A percentile compares a stretch with the other conserved stretches of the same genome.
Conservation (phyloP, 306 rosid species). For the Vigna angularis region DNA sequence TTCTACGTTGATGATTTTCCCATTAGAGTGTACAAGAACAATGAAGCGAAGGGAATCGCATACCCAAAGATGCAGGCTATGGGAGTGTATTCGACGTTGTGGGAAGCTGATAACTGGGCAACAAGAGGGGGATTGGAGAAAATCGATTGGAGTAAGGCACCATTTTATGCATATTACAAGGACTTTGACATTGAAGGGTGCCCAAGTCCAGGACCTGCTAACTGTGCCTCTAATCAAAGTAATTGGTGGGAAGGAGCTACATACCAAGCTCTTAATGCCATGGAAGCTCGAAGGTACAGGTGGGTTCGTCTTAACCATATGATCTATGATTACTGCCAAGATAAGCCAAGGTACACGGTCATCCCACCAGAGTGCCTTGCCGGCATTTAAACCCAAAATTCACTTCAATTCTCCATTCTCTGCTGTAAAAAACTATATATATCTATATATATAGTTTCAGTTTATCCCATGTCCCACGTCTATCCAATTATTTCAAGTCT, state of each 20-base stretch:
- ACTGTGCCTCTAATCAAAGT: constrained; percentile 63
- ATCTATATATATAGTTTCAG: background rate
- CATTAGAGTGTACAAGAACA: constrained; percentile 86
- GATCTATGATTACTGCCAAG: constrained; percentile 86
- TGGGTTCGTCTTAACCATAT: constrained; percentile 95
- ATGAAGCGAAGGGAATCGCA: constrained; percentile 74
- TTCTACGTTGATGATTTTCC: constrained; percentile 80
- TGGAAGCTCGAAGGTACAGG: constrained; percentile 62
- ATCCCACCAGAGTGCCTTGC: constrained; percentile 79
- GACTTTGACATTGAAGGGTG: constrained; percentile 97
- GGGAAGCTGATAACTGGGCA: constrained; percentile 99
- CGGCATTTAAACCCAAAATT: constrained; percentile 50
- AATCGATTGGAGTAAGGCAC: constrained; percentile 92
- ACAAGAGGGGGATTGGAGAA: constrained; percentile 96
- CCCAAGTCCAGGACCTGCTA: constrained; percentile 67
- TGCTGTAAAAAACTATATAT: background rate
- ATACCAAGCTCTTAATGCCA: constrained; percentile 65
- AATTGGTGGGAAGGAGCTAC: constrained; percentile 92
- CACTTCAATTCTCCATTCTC: background rate
- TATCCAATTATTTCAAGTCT: background rate
- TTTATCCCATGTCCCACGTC: background rate
- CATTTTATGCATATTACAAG: constrained; percentile 80
- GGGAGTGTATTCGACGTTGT: constrained; percentile 88
- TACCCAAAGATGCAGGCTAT: constrained; percentile 77
- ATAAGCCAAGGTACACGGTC: constrained; percentile 65